Conservation (phyloP, 306 rosid genomes). For the Macrotyloma uniflorum region DNA sequence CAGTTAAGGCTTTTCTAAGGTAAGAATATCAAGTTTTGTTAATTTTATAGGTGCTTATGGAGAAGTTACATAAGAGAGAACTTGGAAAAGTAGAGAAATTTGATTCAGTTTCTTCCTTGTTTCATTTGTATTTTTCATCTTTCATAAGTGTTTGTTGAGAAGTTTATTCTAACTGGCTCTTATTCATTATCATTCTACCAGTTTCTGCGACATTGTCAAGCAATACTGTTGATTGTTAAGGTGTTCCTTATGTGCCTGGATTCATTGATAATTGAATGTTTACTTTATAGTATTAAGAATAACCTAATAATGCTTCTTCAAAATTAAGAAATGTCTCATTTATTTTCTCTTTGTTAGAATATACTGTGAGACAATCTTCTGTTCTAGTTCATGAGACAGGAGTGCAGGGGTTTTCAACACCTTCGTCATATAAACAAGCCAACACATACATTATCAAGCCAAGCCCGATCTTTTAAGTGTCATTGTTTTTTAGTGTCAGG, state of each 20-base stretch:
- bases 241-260: constrained; percentile 16
- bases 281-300: constrained; percentile 11
- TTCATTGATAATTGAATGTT: constrained; percentile 29
- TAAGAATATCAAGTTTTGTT: background rate
- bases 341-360: constrained; percentile 36
- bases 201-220: constrained; percentile 26
- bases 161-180: background rate
- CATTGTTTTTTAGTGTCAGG: constrained; percentile 58
- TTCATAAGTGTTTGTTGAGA: background rate
- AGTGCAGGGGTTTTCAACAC: constrained; percentile 46
- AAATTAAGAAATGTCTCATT: constrained; percentile 23
- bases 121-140: background rate
- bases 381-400: constrained; percentile 58
- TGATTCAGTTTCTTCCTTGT: background rate
- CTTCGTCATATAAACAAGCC: constrained; percentile 50
- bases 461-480: constrained; percentile 63
- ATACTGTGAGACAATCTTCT: constrained; percentile 31
- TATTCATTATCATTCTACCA: constrained; percentile 9
- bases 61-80: background rate
- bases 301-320: background rate
- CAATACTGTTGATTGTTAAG: background rate
- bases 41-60: background rate
- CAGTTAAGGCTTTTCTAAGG: background rate
- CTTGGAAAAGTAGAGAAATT: background rate
- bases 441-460: constrained; percentile 49